Conservation (phyloP, 331 rosid species). For the Ulmus americana region DNA sequence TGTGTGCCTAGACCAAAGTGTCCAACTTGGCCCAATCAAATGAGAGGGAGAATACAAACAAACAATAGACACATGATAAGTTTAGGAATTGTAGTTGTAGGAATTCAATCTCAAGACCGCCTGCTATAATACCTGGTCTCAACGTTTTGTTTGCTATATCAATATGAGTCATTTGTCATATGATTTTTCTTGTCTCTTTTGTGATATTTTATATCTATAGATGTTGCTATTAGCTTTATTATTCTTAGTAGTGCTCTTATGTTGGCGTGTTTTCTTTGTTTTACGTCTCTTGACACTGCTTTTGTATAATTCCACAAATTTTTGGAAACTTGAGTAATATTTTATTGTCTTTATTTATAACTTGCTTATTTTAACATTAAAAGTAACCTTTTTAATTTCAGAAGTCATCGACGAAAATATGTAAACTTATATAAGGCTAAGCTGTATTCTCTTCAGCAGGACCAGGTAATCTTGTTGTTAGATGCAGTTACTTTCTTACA, state of each 20-base stretch:
- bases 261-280: background rate
- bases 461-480: slow-evolving; percentile 50
- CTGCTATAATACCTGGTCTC: background rate
- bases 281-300: background rate
- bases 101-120: no score
- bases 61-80: no score
- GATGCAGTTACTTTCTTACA: background rate
- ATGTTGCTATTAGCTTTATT: no score
- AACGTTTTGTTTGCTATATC: background rate
- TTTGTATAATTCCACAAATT: no score
- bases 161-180: background rate
- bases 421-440: slow-evolving; percentile 67
- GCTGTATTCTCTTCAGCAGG: slow-evolving; percentile 71
- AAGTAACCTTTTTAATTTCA: slow-evolving; percentile 31
- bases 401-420: slow-evolving; percentile 73
- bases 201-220: no score
- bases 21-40: no score
- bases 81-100: no score
- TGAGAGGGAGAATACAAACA: no score
- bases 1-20: no score
- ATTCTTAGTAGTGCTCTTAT: background rate
- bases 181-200: background rate
- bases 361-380: background rate
- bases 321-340: background rate
- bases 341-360: background rate